A percentile compares a stretch with the other conserved stretches of the same genome.
phyloP scores from a whole-genome alignment of 2,329 filamentous ascomycete genomes.

The Pseudogymnoascus sp. region DNA sequence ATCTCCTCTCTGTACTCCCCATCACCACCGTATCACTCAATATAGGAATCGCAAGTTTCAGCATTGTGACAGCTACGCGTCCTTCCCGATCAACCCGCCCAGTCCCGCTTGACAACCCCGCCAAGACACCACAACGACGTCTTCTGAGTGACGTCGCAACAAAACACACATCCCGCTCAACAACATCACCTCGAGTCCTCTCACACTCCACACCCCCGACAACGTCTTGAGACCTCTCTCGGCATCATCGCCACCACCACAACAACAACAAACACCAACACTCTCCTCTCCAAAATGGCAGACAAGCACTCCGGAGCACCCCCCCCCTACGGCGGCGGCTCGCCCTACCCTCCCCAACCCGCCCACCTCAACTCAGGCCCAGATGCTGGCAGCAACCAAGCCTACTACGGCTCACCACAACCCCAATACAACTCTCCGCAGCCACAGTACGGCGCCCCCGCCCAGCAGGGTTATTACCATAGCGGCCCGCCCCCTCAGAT shows the following conservation, averaged over 20 bases:
- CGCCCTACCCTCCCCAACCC: conserved; percentile 12
- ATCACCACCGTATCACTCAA: neutral
- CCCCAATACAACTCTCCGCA: neutral
- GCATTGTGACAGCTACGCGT: neutral
- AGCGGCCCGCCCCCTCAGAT: conserved; percentile 19
- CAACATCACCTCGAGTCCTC: neutral
- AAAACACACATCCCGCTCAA: neutral
- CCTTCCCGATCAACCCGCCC: neutral
- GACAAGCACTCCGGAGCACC: conserved; percentile 12
- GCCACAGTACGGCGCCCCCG: conserved; percentile 12
- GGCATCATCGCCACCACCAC: neutral
- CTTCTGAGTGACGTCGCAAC: neutral
- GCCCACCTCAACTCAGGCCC: conserved; percentile 9
- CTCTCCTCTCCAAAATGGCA: neutral
- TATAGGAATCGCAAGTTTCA: too few species aligned
- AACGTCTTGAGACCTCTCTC: neutral
- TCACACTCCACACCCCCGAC: neutral
- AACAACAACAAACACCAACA: neutral
- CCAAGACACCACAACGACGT: neutral
- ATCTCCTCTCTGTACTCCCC: neutral
- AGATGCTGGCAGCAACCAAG: conserved; percentile 4
- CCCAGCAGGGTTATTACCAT: conserved; percentile 19
- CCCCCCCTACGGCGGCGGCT: conserved; percentile 18
- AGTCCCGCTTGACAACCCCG: neutral
- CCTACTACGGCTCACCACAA: conserved; percentile 9